Base-by-base conservation (phyloP, 2,329 filamentous ascomycete genomes). In the Beauveria varroae region DNA sequence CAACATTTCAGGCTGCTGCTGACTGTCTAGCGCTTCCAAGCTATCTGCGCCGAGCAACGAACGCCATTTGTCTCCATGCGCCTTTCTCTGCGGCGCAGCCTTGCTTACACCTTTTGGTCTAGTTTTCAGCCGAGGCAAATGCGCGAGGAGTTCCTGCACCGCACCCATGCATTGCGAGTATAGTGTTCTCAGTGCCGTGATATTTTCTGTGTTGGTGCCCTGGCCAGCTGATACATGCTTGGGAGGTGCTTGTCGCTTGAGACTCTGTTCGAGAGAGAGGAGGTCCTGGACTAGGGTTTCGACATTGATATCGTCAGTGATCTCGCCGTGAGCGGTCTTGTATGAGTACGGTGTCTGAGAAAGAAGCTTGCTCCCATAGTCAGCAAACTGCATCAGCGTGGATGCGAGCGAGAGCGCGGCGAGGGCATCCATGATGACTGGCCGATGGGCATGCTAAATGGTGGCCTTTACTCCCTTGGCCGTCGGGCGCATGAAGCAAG, bases 331-430 rank as follows among this genome's bases (percentile, higher is more conserved):
- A 20, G 40, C 44, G 18, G 57, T 10, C 40, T 37, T 53, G 28
- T 60, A 60, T 24, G 22, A 26, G 37, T 53, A 26, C 9, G 40
- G 47, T 28, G 49, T 16, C 4, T 26, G 49, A n/a, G 49, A 43
- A 14, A 60, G 49, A 8, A 60, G 49, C 26, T 41, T 30, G 40
- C 49, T 60, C 10, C 20, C 57, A 22, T 51, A 60, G n/a, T 60
- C 57, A 28, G 49, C 50, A 14, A 52, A 37, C 5, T 44, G 49
- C 26, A 53, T 30, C 26, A 60, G 26, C 6, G 37, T 53, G 26
- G 49, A 52, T 20, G 57, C 57, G 57, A 52, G 46, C 28, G 57
- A 60, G 46, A 60, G 57, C n/a, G 49, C 40, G 16, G 49, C 40
- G n/a, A 60, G 26, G 22, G 57, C 44, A 28, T 60, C 57, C 57